Evolutionary conservation across 768 basidiomycete species (phyloP), one percentile per base, ranked within the genome.

Genomic region (Lepiota subincarnata): DNA sequence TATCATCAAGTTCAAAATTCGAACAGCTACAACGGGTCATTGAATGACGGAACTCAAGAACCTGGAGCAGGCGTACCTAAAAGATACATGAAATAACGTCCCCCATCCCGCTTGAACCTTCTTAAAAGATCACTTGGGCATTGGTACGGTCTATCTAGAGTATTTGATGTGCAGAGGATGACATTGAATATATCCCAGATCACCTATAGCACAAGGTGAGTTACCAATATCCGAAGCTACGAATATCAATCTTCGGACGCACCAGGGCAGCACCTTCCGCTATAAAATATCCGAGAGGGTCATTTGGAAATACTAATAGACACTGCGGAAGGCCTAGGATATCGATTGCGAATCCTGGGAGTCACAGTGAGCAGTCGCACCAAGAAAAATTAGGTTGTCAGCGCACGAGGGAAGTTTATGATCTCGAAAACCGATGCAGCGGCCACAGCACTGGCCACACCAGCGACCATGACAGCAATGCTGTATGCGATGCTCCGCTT

Each of bases 161-260:
- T 36, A 4, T 24, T 52, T n/a, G 41, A 34, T 4, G 40, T 43
- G 26, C 41, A 51, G 19, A 51, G 13, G 18, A 42, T 4, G 2
- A 51, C 14, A 16, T 42, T 51, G 28, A 51, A 51, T 5, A 51
- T 42, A 19, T 51, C 50, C 50, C 50, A 51, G 19, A 42, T 28
- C 18, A 42, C 19, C 50, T 51, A 31, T 35, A 31, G 10, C 10
- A 6, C 31, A 31, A 31, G 7, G 3, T 7, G 8, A 31, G 31
- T 31, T 24, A 35, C 19, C 18, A 6, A 13, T 41, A 7, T 4
- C 22, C 14, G n/a, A 16, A 37, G 28, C 4, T 5, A 40, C 8
- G 2, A n/a, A 16, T 6, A 18, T 6, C n/a, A 22, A 26, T 6
- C n/a, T 28, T 4, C 13, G 14, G 31, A n/a, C 12, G 19, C 48